Evolutionary conservation across 345 rosid genomes (phyloP), one percentile per base, ranked within the genome.

Genomic region (Jatropha curcas): DNA sequence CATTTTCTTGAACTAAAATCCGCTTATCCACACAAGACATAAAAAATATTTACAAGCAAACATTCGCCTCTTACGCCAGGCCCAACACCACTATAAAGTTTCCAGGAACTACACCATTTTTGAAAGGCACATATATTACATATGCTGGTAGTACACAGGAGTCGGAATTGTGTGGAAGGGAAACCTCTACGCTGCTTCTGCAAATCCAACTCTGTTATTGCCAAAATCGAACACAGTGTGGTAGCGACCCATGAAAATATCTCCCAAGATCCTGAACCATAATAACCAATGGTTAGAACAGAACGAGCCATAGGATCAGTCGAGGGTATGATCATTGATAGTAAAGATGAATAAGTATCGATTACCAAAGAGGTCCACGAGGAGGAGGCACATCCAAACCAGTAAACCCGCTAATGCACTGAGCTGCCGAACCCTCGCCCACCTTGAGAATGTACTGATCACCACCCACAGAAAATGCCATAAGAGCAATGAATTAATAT

Each of bases 171-270:
- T 30, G 16, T 16, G 14, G 31, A 0, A 7, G 14, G 7, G 65
- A 30, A 16, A n/a, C 63, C 63, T 52, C 16, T 67, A 79, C 22
- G 74, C 82, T 37, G 82, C 82, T 48, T 67, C 70, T 0, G 82
- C 79, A 55, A 79, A 79, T 53, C 82, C 82, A 59, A 79, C 76
- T 39, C 70, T 67, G 17, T 52, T 17, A 4, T 71, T 74, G 1
- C 79, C 82, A 67, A 62, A 71, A 72, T 79, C 76, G 10, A 79
- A 79, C 3, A 79, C 67, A 8, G 82, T 79, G 73, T 79, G 82
- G 70, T 74, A 79, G 4, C 66, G 60, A 22, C 82, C 82, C 82
- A 79, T 79, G 73, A 79, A 79, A 25, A 79, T 16, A 35, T 79
- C 79, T 66, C 82, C 82, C 76, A 79, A 48, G 25, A 79, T 79